Base-by-base conservation (phyloP, 345 rosid species). In the Bruguiera gymnorhiza region DNA sequence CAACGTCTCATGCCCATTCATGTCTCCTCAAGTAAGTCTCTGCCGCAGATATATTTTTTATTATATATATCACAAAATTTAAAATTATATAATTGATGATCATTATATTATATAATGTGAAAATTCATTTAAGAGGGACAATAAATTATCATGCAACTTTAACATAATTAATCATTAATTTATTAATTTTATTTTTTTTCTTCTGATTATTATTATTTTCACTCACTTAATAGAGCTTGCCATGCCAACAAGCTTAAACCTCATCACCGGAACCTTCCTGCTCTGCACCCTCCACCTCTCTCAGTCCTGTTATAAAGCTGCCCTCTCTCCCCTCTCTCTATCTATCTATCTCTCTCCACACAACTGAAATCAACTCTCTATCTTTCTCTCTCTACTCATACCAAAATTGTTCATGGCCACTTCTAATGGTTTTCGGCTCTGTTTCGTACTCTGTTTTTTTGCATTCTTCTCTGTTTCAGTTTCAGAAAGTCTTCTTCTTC, bases 401-500 rank as follows among this genome's bases (percentile, higher is more conserved):
- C 55, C 27, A 10, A 10, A 31, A n/a, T 36, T 0, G 6, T 32
- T 16, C 70, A 85, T 88, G 93, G 83, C 81, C 27, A 51, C 66
- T 62, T 13, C 80, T 53, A 26, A 0, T 20, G 39, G 67, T 73
- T 43, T 53, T 65, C 5, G 72, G 19, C 73, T 82, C 70, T 65
- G 70, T 58, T 70, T 82, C 36, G 2, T 85, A 27, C 83, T 73
- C 64, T 82, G 65, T 62, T 63, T 66, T 21, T 16, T 3, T 3
- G 19, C 20, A 8, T 55, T 34, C 68, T 13, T 73, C 78, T 58
- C 80, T 6, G 16, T 76, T 18, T 73, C 83, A 4, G 21, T 58
- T 23, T 75, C 88, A 8, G 56, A 83, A 43, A 15, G 68, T 59
- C 59, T 84, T 5, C 65, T 84, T 20, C 77, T 91, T 31, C 93